These are phyloP conservation scores for Pyronema omphalodes DNA, from an alignment of 495 filamentous ascomycete genomes.

Conservation along the genomic window DNA sequence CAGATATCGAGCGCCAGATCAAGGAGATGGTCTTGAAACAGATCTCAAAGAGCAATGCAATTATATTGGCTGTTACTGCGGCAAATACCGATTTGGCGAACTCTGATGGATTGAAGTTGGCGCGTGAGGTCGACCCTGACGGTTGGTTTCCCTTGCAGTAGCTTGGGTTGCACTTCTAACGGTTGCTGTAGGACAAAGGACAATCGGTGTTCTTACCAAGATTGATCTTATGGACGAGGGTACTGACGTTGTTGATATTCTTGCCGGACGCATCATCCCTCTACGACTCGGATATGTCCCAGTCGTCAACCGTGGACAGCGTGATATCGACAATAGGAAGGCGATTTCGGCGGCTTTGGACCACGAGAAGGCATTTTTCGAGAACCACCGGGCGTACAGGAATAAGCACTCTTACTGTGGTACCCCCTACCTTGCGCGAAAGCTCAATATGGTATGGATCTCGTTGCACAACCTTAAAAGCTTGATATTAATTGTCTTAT, in stretches of 20 bases:
- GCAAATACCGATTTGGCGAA: conserved; percentile 97
- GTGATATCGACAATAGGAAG: conserved; percentile 95
- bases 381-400: conserved; percentile 93
- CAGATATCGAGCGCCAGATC: conserved; percentile 96
- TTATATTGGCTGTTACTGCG: conserved; percentile 88
- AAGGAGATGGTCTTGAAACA: conserved; percentile 97
- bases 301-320: conserved; percentile 96
- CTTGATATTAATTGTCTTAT: conserved; percentile 10
- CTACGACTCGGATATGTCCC: conserved; percentile 91
- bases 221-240: conserved; percentile 99
- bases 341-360: conserved; percentile 84
- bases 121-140: conserved; percentile 92
- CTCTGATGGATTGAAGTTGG: conserved; percentile 92
- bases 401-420: conserved; percentile 99
- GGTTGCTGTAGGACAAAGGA: conserved; percentile 43
- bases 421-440: conserved; percentile 88
- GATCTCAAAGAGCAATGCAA: conserved; percentile 94
- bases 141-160: conserved; percentile 28
- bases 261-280: conserved; percentile 94
- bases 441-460: conserved; percentile 63
- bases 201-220: conserved; percentile 97
- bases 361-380: conserved; percentile 92
- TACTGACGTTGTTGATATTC: conserved; percentile 97
- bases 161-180: background rate
- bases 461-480: background rate